A percentile compares a stretch with the other conserved stretches of the same genome.
phyloP scores from a whole-genome alignment of 2,329 filamentous ascomycete species.

The Intubia oerlemansii region DNA sequence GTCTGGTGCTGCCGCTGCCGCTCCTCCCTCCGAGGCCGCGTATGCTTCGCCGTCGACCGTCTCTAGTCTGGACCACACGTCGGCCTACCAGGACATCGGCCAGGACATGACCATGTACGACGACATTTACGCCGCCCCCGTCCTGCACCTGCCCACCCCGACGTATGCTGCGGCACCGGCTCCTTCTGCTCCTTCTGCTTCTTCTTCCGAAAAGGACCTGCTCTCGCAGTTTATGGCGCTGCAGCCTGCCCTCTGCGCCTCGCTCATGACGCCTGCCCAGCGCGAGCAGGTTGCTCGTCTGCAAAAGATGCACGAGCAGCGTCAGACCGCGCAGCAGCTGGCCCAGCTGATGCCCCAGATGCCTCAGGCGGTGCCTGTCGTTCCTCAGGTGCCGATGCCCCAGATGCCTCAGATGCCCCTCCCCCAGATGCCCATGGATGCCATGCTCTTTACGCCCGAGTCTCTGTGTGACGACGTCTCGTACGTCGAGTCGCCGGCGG shows the following conservation, averaged over 20 bases:
- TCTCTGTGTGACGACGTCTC: constrained; percentile 42
- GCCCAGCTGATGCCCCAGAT: constrained; percentile 1
- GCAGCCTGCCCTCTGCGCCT: constrained; percentile 18
- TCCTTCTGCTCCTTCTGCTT: too few species aligned
- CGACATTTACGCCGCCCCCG: constrained; percentile 36
- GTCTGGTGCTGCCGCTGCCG: constrained; percentile 10
- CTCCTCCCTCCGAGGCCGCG: constrained; percentile 9
- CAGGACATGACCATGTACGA: constrained; percentile 40
- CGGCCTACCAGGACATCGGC: constrained; percentile 36
- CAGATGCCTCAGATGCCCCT: constrained; percentile 2
- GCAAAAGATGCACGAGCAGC: constrained; percentile 4
- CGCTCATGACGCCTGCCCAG: constrained; percentile 8
- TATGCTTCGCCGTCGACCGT: constrained; percentile 27
- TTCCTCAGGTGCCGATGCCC: constrained; percentile 1
- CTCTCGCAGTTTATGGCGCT: constrained; percentile 19
- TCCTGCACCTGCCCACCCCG: constrained; percentile 32
- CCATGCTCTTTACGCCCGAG: constrained; percentile 47
- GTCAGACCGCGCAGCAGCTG: constrained; percentile 1
- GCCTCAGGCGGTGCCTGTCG: too few species aligned
- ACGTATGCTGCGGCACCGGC: too few species aligned
- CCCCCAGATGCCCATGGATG: constrained; percentile 21
- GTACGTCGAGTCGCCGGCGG: constrained; percentile 10
- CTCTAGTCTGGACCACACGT: constrained; percentile 23
- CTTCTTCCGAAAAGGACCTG: constrained; percentile 17
- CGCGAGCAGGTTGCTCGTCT: constrained; percentile 5